Evolutionary conservation across 345 rosid genomes (phyloP).

Genomic region (Eucalyptus marginata): DNA sequence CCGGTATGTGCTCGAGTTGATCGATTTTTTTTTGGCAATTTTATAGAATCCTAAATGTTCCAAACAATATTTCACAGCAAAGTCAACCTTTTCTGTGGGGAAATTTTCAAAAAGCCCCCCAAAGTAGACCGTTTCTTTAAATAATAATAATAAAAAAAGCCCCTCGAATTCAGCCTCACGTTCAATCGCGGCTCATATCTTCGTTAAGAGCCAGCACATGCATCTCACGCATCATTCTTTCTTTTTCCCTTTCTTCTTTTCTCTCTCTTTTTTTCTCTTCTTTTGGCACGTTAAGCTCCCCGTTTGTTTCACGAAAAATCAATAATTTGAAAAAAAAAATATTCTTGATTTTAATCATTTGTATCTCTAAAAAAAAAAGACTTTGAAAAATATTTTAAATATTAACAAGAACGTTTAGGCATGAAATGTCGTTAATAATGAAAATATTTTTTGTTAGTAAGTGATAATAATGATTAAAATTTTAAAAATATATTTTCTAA

Average conservation of each 20-base stretch:
- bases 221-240: neutral
- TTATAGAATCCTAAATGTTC: neutral
- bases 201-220: neutral
- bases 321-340: no score
- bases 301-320: no score
- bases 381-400: neutral
- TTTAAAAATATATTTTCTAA: no score
- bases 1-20: neutral
- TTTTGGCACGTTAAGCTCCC: fast-evolving
- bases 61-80: neutral
- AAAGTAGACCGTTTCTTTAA: neutral
- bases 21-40: neutral
- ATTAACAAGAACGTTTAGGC: no score
- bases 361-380: neutral
- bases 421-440: no score
- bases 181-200: neutral
- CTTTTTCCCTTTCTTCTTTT: no score
- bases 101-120: neutral
- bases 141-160: neutral
- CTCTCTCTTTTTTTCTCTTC: neutral
- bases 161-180: neutral
- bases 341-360: neutral
- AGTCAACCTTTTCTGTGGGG: neutral
- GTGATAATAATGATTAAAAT: no score
- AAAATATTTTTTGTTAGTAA: no score